Conservation (phyloP, 1,284 basidiomycete species). For the Paramarasmius palmivorus region DNA sequence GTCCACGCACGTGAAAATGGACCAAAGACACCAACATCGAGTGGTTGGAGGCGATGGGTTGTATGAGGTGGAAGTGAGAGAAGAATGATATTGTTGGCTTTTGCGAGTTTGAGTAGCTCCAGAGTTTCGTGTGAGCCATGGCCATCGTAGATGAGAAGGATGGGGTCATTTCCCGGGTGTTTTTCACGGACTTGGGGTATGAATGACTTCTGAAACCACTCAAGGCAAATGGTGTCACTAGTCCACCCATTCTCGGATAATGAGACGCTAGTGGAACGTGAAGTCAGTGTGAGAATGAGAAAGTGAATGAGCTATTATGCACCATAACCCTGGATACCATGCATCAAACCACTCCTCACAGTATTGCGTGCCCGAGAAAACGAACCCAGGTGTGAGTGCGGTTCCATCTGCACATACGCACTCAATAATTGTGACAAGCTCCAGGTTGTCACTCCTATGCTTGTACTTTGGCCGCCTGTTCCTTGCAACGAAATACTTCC, state of each 20-base stretch:
- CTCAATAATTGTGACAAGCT: slow-evolving; percentile 36
- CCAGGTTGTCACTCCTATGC: slow-evolving; percentile 26
- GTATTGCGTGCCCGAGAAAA: slow-evolving; percentile 29
- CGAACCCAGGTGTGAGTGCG: slow-evolving; percentile 25
- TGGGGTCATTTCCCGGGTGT: background rate
- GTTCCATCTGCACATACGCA: slow-evolving; percentile 28
- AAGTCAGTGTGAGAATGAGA: too few species aligned
- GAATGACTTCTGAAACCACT: slow-evolving; percentile 37
- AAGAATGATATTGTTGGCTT: slow-evolving; percentile 29
- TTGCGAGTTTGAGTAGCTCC: slow-evolving; percentile 23
- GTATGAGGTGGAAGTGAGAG: slow-evolving; percentile 37
- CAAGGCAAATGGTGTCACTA: slow-evolving; percentile 26
- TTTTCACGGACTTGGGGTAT: slow-evolving; percentile 28
- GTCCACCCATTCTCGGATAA: slow-evolving; percentile 41
- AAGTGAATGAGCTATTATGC: too few species aligned
- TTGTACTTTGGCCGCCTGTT: slow-evolving; percentile 18
- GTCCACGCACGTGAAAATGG: slow-evolving; percentile 22
- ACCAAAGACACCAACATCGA: slow-evolving; percentile 38
- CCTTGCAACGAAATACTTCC: slow-evolving; percentile 21
- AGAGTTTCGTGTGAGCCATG: slow-evolving; percentile 33
- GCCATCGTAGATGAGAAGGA: slow-evolving; percentile 21
- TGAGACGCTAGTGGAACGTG: slow-evolving; percentile 11
- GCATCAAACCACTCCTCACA: slow-evolving; percentile 25
- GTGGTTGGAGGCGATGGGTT: slow-evolving; percentile 38
- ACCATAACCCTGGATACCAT: slow-evolving; percentile 18